phyloP scores from a whole-genome alignment of 805 yeast genomes.

The Barnettozyma pratensis region DNA sequence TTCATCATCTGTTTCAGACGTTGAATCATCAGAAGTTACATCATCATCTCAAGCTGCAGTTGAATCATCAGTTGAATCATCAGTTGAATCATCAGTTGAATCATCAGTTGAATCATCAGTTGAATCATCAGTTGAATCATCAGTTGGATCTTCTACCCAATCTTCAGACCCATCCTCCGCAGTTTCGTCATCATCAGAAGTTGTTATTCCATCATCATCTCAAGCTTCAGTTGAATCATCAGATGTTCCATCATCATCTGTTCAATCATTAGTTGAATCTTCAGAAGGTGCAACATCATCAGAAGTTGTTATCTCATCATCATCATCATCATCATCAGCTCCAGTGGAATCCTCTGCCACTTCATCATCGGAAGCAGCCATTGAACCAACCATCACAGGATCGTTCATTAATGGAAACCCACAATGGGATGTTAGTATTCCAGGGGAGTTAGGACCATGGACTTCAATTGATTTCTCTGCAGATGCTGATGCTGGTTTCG shows the following conservation, averaged over 20 bases:
- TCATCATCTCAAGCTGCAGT: background rate
- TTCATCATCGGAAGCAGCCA: background rate
- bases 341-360: background rate
- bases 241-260: background rate
- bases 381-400: slow-evolving; percentile 8
- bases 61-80: background rate
- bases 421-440: slow-evolving; percentile 14
- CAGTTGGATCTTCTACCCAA: background rate
- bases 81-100: background rate
- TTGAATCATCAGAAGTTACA: background rate
- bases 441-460: slow-evolving; percentile 22
- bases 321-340: background rate
- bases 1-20: background rate
- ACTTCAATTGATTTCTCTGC: slow-evolving; percentile 6
- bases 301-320: too few species aligned
- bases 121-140: background rate
- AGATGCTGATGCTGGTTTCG: slow-evolving; percentile 1
- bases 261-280: too few species aligned
- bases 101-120: background rate
- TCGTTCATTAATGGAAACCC: slow-evolving; percentile 9
- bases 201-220: background rate
- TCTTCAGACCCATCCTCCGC: background rate
- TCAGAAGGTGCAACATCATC: background rate
- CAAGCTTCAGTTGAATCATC: background rate
- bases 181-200: background rate